A percentile compares a stretch with the other conserved stretches of the same genome.
Conservation (phyloP, 2,329 filamentous ascomycete genomes). For the Laburnicola sp. region DNA sequence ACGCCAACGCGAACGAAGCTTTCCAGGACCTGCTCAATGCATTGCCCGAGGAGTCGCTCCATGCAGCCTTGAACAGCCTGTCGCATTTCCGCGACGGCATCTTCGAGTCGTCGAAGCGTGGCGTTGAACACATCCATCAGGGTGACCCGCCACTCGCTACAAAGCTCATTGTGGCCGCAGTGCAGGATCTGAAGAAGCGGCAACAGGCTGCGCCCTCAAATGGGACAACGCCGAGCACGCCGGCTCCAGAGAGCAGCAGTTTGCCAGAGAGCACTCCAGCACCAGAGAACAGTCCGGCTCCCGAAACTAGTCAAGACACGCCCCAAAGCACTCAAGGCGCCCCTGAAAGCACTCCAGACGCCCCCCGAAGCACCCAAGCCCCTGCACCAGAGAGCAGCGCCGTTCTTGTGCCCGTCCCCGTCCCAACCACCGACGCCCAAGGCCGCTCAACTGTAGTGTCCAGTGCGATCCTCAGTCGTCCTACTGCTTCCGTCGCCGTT, state of each 20-base stretch:
- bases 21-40: conserved; percentile 61
- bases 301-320: not conserved
- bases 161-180: conserved; percentile 66
- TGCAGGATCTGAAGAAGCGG: conserved; percentile 51
- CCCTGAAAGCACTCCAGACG: conserved; percentile 14
- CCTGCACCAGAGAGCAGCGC: conserved; percentile 16
- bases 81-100: conserved; percentile 69
- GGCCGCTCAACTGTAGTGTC: conserved; percentile 45
- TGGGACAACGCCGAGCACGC: conserved; percentile 22
- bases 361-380: conserved; percentile 6
- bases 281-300: conserved; percentile 1
- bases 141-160: conserved; percentile 65
- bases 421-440: conserved; percentile 44
- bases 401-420: conserved; percentile 45
- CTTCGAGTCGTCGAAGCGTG: conserved; percentile 65
- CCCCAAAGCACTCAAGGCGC: conserved; percentile 8
- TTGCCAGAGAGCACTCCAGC: conserved; percentile 5
- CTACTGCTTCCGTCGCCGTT: conserved; percentile 45
- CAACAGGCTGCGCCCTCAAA: conserved; percentile 46
- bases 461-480: conserved; percentile 46
- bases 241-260: too few species aligned
- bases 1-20: conserved; percentile 42
- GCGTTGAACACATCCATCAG: conserved; percentile 64
- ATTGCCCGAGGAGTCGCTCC: conserved; percentile 63
- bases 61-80: conserved; percentile 66